A percentile compares a stretch with the other conserved stretches of the same genome.
These are phyloP conservation scores for Pyronema domesticum DNA, from an alignment of 495 filamentous ascomycete species.

Conservation along the genomic window DNA sequence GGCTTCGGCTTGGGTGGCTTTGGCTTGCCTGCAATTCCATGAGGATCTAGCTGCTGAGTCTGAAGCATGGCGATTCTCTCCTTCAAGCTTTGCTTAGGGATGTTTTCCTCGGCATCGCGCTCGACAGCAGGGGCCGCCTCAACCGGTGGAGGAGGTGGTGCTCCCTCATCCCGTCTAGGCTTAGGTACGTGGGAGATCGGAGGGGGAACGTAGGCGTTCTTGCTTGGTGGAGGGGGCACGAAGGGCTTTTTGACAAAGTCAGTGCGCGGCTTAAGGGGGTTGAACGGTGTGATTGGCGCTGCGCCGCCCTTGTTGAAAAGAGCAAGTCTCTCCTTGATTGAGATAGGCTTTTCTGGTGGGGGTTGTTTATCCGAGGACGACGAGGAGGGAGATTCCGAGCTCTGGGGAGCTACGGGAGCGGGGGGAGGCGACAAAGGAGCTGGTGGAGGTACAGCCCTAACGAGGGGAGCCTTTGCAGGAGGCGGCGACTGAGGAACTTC, in stretches of 20 bases:
- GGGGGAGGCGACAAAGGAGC: slow-evolving; percentile 27
- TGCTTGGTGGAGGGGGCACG: slow-evolving; percentile 83
- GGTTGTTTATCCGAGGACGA: slow-evolving; percentile 30
- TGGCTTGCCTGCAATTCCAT: slow-evolving; percentile 56
- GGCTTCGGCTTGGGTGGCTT: slow-evolving; percentile 60
- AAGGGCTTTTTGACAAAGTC: slow-evolving; percentile 96
- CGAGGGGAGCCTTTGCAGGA: slow-evolving; percentile 15
- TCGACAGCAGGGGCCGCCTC: slow-evolving; percentile 22
- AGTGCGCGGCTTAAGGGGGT: slow-evolving; percentile 44
- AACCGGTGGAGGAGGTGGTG: slow-evolving; percentile 41
- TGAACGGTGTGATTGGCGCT: slow-evolving; percentile 71
- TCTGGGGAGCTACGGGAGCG: slow-evolving; percentile 13
- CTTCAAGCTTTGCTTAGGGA: slow-evolving; percentile 77
- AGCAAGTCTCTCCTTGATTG: slow-evolving; percentile 88
- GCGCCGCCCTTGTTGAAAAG: slow-evolving; percentile 86
- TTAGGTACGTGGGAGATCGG: slow-evolving; percentile 48
- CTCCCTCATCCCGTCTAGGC: slow-evolving; percentile 74
- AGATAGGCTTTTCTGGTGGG: slow-evolving; percentile 69
- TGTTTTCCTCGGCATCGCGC: slow-evolving; percentile 43
- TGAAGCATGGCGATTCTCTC: slow-evolving; percentile 86
- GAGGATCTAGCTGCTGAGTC: slow-evolving; percentile 75
- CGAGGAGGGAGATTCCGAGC: slow-evolving; percentile 19
- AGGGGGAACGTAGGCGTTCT: slow-evolving; percentile 74
- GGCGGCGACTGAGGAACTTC: not conserved
- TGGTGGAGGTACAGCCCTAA: slow-evolving; percentile 33